Percentiles rank a stretch among this genome's conserved stretches.
phyloP scores from a whole-genome alignment of 1,284 basidiomycete species.

The Malassezia psittaci region DNA sequence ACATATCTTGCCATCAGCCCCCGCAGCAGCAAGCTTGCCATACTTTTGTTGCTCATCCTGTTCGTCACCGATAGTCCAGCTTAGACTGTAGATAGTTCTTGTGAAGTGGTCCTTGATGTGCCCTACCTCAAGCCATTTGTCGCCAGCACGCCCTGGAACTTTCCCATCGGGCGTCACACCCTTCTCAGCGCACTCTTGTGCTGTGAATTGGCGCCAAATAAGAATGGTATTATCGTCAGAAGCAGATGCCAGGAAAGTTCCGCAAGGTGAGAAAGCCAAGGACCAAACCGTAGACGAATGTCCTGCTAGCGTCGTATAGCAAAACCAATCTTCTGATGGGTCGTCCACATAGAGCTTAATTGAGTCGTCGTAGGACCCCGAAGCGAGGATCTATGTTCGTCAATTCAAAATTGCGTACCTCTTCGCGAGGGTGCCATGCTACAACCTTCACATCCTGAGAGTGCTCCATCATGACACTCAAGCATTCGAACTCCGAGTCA shows the following conservation, averaged over 20 bases:
- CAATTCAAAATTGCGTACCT: conserved; percentile 54
- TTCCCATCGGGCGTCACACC: conserved; percentile 33
- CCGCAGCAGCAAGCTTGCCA: conserved; percentile 65
- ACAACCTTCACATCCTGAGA: conserved; percentile 91
- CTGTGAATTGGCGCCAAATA: conserved; percentile 50
- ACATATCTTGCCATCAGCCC: conserved; percentile 65
- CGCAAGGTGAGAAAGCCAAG: conserved; percentile 65
- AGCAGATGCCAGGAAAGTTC: conserved; percentile 69
- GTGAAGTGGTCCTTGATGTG: conserved; percentile 53
- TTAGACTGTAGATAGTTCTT: conserved; percentile 67
- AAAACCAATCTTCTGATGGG: conserved; percentile 87
- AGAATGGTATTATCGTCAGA: conserved; percentile 64
- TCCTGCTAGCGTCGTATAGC: conserved; percentile 68
- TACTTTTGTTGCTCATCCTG: conserved; percentile 44
- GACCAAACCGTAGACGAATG: conserved; percentile 80
- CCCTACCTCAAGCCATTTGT: conserved; percentile 46
- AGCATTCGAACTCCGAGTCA: conserved; percentile 71
- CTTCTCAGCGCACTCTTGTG: conserved; percentile 35
- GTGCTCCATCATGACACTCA: conserved; percentile 94
- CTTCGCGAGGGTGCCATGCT: conserved; percentile 87
- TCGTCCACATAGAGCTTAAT: conserved; percentile 91
- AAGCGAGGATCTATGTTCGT: conserved; percentile 65
- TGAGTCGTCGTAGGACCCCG: conserved; percentile 91
- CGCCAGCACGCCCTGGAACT: conserved; percentile 38
- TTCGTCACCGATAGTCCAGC: conserved; percentile 54